Evolutionary conservation across 2,329 filamentous ascomycete genomes (phyloP).

Genomic region (Moelleriella libera): DNA sequence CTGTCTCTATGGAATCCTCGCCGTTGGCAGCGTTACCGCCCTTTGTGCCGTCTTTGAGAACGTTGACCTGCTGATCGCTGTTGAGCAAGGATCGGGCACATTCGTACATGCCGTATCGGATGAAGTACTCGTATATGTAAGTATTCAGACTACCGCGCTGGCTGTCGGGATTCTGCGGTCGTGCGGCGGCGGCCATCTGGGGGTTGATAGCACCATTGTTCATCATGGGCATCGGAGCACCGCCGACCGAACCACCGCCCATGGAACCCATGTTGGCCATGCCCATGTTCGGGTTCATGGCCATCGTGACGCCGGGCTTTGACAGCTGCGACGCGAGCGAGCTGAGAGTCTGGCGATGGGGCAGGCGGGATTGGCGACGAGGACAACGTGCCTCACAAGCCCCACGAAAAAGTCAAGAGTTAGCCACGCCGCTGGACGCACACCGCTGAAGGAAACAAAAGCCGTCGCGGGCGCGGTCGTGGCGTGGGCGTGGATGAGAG

Average conservation of each 20-base stretch:
- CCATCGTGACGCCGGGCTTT: constrained; percentile 9
- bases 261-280: constrained; percentile 59
- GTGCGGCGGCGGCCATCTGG: constrained; percentile 17
- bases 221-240: constrained; percentile 50
- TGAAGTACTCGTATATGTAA: constrained; percentile 84
- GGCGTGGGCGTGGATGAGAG: constrained; percentile 12
- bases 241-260: constrained; percentile 48
- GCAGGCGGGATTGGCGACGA: constrained; percentile 8
- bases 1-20: constrained; percentile 69
- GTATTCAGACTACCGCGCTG: constrained; percentile 57
- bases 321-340: constrained; percentile 3
- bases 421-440: constrained; percentile 8
- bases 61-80: constrained; percentile 51
- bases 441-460: constrained; percentile 3
- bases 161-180: constrained; percentile 27
- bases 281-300: constrained; percentile 46
- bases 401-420: constrained; percentile 11
- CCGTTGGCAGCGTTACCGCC: constrained; percentile 57
- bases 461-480: constrained; percentile 17
- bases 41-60: constrained; percentile 55
- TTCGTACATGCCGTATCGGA: constrained; percentile 73
- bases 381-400: constrained; percentile 3
- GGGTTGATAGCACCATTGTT: constrained; percentile 33
- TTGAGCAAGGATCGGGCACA: constrained; percentile 63
- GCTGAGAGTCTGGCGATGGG: constrained; percentile 3